phyloP scores from a whole-genome alignment of 1,284 basidiomycete species.

The Ceratorhiza oryzae-sativae region DNA sequence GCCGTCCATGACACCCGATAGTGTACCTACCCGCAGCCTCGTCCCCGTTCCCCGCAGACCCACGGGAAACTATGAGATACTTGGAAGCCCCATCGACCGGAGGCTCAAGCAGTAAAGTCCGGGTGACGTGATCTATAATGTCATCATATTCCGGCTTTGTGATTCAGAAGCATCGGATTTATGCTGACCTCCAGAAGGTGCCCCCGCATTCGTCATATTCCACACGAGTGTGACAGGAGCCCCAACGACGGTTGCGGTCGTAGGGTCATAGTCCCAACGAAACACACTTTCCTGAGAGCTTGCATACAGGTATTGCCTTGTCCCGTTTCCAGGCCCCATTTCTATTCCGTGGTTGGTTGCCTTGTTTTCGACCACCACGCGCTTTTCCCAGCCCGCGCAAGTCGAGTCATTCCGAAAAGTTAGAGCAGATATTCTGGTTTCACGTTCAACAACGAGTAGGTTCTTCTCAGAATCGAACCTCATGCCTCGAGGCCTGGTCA shows the following conservation, averaged over 20 bases:
- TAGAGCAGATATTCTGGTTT: constrained; percentile 54
- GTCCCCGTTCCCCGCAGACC: constrained; percentile 55
- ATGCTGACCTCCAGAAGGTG: constrained; percentile 43
- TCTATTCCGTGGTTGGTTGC: constrained; percentile 56
- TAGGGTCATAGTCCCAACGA: constrained; percentile 27
- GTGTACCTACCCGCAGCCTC: constrained; percentile 50
- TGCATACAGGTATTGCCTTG: constrained; percentile 44
- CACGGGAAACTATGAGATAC: constrained; percentile 49
- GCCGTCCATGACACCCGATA: not conserved
- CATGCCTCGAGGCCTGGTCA: constrained; percentile 54
- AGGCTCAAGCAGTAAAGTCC: constrained; percentile 52
- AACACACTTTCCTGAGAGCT: constrained; percentile 29
- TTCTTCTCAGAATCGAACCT: constrained; percentile 52
- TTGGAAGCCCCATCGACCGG: constrained; percentile 7
- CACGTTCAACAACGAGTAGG: constrained; percentile 55
- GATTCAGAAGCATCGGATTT: not conserved
- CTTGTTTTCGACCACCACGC: constrained; percentile 51
- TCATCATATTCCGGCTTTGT: not conserved
- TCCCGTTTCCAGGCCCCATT: constrained; percentile 47
- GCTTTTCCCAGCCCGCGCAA: constrained; percentile 52
- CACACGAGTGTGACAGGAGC: constrained; percentile 46
- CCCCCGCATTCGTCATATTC: constrained; percentile 55
- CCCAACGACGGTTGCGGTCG: constrained; percentile 41
- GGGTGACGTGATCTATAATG: constrained; percentile 50
- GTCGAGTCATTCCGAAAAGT: constrained; percentile 39